A percentile compares a stretch with the other conserved stretches of the same genome.
Evolutionary conservation across 306 rosid genomes (phyloP).

Genomic region (Lathyrus sativus): DNA sequence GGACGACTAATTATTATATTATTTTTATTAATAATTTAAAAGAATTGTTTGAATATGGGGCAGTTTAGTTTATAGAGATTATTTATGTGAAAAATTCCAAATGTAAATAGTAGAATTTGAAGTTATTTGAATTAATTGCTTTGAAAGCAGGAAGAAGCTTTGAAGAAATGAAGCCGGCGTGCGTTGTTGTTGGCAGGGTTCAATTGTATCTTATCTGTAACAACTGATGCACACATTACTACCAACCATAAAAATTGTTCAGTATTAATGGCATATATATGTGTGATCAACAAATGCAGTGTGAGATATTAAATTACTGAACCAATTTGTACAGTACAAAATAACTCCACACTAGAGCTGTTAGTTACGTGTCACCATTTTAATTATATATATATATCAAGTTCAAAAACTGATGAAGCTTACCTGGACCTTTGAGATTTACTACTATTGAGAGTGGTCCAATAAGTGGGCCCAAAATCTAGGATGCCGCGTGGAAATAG

Average conservation of each 20-base stretch:
- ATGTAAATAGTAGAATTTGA: neutral
- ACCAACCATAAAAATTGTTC: slow-evolving; percentile 9
- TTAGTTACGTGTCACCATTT: slow-evolving; percentile 6
- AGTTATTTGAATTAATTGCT: neutral
- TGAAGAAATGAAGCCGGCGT: slow-evolving; percentile 4
- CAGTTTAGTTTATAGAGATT: no score
- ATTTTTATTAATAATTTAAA: no score
- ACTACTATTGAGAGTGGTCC: neutral
- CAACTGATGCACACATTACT: slow-evolving; percentile 2
- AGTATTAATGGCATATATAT: slow-evolving; percentile 1
- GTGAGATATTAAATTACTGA: neutral
- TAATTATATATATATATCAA: neutral
- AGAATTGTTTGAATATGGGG: no score
- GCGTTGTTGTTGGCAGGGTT: slow-evolving; percentile 1
- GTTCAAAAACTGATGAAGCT: slow-evolving; percentile 35
- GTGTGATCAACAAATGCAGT: slow-evolving; percentile 7
- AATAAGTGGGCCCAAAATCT: slow-evolving; percentile 33
- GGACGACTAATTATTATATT: no score
- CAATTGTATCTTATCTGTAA: neutral
- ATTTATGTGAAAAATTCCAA: neutral
- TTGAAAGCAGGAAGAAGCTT: neutral
- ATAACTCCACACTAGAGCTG: neutral
- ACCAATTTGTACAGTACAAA: neutral
- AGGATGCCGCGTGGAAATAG: slow-evolving; percentile 51
- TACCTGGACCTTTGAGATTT: slow-evolving; percentile 32